Evolutionary conservation across 2,329 filamentous ascomycete genomes (phyloP).

Genomic region (Sporothrix sp.): DNA sequence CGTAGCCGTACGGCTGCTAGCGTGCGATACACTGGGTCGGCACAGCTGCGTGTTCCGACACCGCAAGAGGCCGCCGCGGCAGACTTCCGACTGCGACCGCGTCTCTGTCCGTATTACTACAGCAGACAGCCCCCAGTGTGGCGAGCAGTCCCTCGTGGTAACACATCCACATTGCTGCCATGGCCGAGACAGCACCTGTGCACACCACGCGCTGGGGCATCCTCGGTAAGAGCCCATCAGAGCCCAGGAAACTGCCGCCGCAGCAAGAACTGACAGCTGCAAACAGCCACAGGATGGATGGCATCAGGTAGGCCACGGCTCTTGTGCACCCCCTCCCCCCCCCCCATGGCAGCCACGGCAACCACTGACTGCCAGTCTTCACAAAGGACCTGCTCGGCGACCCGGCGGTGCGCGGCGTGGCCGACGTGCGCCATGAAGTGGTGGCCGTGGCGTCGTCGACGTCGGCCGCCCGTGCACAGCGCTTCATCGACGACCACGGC

Average conservation of each 20-base stretch:
- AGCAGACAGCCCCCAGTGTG: too few relatives aligned
- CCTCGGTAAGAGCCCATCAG: constrained; percentile 38
- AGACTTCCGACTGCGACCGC: background rate
- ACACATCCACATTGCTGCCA: background rate
- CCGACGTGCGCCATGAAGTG: constrained; percentile 66
- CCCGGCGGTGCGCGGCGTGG: constrained; percentile 56
- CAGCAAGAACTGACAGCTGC: too few relatives aligned
- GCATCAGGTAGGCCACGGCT: too few relatives aligned
- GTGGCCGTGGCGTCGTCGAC: constrained; percentile 72
- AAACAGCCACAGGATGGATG: background rate
- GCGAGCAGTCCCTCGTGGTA: too few relatives aligned
- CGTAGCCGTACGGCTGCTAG: too few relatives aligned
- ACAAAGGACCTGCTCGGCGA: constrained; percentile 69
- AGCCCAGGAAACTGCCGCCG: background rate
- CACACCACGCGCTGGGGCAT: constrained; percentile 39
- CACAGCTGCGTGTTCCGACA: background rate
- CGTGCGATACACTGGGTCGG: too few relatives aligned
- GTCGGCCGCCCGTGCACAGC: constrained; percentile 55
- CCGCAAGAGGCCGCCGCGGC: background rate
- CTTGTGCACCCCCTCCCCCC: too few relatives aligned
- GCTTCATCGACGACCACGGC: constrained; percentile 62
- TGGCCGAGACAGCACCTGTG: background rate
- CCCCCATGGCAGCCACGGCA: too few relatives aligned
- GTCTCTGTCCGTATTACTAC: background rate
- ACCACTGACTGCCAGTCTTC: constrained; percentile 49